Evolutionary conservation across 371 early-diverging fungal genomes (phyloP).

Genomic region (Mortierella sp.): DNA sequence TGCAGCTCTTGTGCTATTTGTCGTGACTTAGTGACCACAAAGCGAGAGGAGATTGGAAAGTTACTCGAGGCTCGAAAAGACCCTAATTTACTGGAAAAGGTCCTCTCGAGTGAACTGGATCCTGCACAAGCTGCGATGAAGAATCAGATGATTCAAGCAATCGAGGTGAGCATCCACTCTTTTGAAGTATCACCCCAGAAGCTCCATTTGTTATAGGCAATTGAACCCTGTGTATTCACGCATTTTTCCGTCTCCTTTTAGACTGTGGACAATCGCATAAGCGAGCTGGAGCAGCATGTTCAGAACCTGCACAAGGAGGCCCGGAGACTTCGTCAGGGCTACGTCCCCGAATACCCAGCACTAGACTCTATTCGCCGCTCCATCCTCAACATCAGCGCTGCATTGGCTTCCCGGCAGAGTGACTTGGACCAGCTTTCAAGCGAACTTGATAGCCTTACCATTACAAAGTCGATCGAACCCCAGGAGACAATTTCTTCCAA

Average conservation of each 20-base stretch:
- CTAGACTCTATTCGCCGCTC: conserved; percentile 49
- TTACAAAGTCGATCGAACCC: conserved; percentile 20
- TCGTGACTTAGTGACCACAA: conserved; percentile 23
- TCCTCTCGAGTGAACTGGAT: conserved; percentile 34
- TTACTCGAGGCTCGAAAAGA: conserved; percentile 43
- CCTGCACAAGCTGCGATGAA: conserved; percentile 42
- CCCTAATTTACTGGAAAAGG: conserved; percentile 29
- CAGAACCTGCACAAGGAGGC: conserved; percentile 32
- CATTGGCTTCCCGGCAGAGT: conserved; percentile 38
- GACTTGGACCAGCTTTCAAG: conserved; percentile 38
- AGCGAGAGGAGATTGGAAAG: conserved; percentile 45
- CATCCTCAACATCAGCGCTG: conserved; percentile 48
- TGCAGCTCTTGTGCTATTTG: not conserved
- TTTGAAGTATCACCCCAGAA: not conserved
- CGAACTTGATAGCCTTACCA: conserved; percentile 35
- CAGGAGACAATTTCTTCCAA: not conserved
- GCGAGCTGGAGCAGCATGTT: conserved; percentile 43
- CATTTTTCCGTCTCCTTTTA: not conserved
- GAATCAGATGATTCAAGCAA: conserved; percentile 33
- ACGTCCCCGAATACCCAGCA: conserved; percentile 24
- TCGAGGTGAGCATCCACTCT: conserved; percentile 22
- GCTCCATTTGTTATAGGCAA: no score
- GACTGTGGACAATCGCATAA: conserved; percentile 35
- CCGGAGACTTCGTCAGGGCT: conserved; percentile 35
- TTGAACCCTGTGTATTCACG: not conserved